These are phyloP conservation scores for Venturia pyrina DNA, from an alignment of 2,329 filamentous ascomycete genomes.

Conservation along the genomic window DNA sequence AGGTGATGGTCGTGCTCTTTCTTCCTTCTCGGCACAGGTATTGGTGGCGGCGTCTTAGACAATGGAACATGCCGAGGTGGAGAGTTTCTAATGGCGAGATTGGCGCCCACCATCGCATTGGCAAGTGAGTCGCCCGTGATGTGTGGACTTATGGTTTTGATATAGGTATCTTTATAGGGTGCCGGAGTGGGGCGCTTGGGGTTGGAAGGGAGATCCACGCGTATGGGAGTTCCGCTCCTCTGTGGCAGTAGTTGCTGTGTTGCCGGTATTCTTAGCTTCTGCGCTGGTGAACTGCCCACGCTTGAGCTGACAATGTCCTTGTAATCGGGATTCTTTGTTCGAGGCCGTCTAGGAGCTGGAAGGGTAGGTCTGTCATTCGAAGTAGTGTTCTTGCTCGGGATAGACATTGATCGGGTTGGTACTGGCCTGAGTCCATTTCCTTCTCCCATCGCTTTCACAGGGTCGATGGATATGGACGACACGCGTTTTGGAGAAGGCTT, in stretches of 20 bases:
- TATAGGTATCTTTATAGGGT: constrained; percentile 27
- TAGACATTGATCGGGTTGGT: background rate
- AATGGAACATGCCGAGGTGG: background rate
- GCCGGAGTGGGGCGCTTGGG: constrained; percentile 13
- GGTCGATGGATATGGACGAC: background rate
- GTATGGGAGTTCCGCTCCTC: background rate
- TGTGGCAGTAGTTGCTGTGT: background rate
- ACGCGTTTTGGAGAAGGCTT: background rate
- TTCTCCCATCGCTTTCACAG: background rate
- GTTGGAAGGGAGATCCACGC: constrained; percentile 3
- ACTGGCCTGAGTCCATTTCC: background rate
- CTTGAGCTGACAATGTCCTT: background rate
- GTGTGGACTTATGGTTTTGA: constrained; percentile 32
- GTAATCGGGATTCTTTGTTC: constrained; percentile 17
- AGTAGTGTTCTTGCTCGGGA: background rate
- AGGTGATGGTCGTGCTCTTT: constrained; percentile 3
- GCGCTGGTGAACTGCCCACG: background rate
- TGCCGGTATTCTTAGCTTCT: constrained; percentile 10
- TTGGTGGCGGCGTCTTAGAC: constrained; percentile 5
- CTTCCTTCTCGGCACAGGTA: constrained; percentile 4
- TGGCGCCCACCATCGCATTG: constrained; percentile 65
- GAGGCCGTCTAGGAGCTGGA: background rate
- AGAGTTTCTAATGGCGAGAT: constrained; percentile 51
- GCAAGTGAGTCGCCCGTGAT: constrained; percentile 57
- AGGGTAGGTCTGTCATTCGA: background rate